Evolutionary conservation across 139 green algal species (phyloP), one percentile per base, ranked within the genome.

Genomic region (Axilococcus clingmanii): DNA sequence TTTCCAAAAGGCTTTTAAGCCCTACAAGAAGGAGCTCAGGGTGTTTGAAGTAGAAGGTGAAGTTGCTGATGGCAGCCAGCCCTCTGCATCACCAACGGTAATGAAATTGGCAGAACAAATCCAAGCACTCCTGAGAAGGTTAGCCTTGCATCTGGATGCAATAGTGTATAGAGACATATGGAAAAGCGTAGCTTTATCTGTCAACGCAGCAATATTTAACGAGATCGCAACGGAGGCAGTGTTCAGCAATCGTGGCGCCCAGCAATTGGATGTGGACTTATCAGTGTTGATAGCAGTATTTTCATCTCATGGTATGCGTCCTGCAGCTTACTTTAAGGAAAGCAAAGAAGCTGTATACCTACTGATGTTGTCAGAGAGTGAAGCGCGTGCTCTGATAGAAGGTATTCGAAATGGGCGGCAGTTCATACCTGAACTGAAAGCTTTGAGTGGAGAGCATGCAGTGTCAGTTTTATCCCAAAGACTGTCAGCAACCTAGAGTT

Each of bases 111-210:
- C 65, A 7, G 35, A 62, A 22, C 23, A 35, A 14, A 42, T 79
- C 34, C 45, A 62, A 27, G 55, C 43, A 22, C 38, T 55, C 32
- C 51, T 81, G 32, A 32, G 44, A 3, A 34, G 24, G 22, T 41
- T 79, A 14, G 28, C 47, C 1, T n/a, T n/a, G 16, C 46, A 63
- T 46, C 51, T 81, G 49, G 74, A 81, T 31, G 51, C 65, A 7
- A 66, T 79, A 0, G 61, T 59, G 0, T 81, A 80, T 61, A 29
- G 61, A n/a, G 61, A 77, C 24, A 52, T 59, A 35, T 81, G 74
- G 74, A 65, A 58, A 16, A 51, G 48, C 3, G 57, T 71, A 17
- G 74, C 70, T 1, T 40, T 74, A 16, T 65, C 65, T 7, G 38
- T 66, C 48, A 74, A 72, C 31, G 61, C 61, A 25, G 24, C 44